Evolutionary conservation across 106 monocot genomes (phyloP).

Genomic region (Allium sativum): DNA sequence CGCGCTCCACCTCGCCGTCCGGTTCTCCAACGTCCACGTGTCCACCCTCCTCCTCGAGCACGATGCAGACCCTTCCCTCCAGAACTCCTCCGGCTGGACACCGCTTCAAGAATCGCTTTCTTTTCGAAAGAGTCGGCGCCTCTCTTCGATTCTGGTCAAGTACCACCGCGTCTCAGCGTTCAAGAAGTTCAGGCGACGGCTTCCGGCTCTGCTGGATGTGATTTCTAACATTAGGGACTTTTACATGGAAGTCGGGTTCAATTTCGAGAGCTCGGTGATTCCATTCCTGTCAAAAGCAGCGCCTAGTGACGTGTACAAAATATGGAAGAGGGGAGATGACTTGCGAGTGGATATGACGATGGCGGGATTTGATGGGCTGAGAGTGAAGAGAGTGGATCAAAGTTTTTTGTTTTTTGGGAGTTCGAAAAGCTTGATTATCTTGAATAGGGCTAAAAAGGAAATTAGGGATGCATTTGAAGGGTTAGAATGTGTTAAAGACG

Average conservation of each 20-base stretch:
- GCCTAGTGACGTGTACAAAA: conserved; percentile 59
- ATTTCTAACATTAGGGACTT: conserved; percentile 47
- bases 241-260: conserved; percentile 58
- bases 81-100: conserved; percentile 73
- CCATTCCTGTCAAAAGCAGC: conserved; percentile 47
- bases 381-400: conserved; percentile 30
- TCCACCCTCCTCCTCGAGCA: conserved; percentile 28
- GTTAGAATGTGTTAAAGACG: background rate
- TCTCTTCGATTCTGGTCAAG: conserved; percentile 49
- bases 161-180: conserved; percentile 51
- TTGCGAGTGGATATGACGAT: conserved; percentile 65
- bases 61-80: conserved; percentile 74
- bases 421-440: conserved; percentile 31
- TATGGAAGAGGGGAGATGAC: conserved; percentile 55
- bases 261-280: conserved; percentile 59
- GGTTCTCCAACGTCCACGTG: conserved; percentile 25
- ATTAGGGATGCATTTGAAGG: conserved; percentile 52
- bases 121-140: conserved; percentile 22
- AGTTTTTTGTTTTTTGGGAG: conserved; percentile 48
- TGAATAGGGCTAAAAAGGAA: conserved; percentile 36
- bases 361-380: conserved; percentile 55
- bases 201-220: conserved; percentile 37
- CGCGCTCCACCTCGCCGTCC: conserved; percentile 76
- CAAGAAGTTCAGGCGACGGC: conserved; percentile 61
- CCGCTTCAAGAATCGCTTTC: conserved; percentile 60